These are phyloP conservation scores for Madurella fahalii DNA, from an alignment of 2,329 filamentous ascomycete species.

Conservation along the genomic window DNA sequence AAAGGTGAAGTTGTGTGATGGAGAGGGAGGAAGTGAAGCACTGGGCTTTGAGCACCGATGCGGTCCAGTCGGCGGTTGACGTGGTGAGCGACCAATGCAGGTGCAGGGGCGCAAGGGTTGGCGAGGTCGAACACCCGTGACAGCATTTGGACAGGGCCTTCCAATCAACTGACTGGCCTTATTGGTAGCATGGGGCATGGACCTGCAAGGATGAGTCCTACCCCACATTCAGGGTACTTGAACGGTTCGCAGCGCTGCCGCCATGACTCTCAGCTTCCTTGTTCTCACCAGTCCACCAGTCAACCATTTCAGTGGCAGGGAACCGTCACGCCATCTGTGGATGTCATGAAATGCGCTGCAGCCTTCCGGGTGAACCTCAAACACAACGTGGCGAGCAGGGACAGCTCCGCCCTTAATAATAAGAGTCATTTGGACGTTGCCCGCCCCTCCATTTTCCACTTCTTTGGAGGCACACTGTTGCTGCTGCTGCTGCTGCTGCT, in stretches of 20 bases:
- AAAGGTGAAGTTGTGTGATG: constrained; percentile 1
- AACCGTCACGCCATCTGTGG: background rate
- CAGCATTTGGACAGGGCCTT: constrained; percentile 13
- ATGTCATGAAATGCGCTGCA: background rate
- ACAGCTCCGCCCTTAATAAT: background rate
- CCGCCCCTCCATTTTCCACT: background rate
- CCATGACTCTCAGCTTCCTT: too few species aligned
- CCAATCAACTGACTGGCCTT: constrained; percentile 24
- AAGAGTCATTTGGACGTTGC: background rate
- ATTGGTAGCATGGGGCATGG: constrained; percentile 14
- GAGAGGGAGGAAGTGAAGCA: constrained; percentile 1
- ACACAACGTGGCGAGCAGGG: background rate
- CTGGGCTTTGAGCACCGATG: background rate
- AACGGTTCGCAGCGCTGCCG: too few species aligned
- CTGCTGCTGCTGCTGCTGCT: too few species aligned
- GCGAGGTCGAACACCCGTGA: constrained; percentile 19
- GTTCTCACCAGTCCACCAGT: too few species aligned
- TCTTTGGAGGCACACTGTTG: background rate
- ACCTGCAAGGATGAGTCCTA: background rate
- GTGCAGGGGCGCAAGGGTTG: background rate
- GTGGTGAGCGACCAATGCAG: constrained; percentile 2
- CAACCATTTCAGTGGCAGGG: background rate
- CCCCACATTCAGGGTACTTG: background rate
- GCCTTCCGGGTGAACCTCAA: background rate
- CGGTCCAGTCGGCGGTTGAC: constrained; percentile 6